Evolutionary conservation across 108 stramenopile genomes (phyloP), one percentile per base, ranked within the genome.

Genomic region (Skeletonema tropicum): DNA sequence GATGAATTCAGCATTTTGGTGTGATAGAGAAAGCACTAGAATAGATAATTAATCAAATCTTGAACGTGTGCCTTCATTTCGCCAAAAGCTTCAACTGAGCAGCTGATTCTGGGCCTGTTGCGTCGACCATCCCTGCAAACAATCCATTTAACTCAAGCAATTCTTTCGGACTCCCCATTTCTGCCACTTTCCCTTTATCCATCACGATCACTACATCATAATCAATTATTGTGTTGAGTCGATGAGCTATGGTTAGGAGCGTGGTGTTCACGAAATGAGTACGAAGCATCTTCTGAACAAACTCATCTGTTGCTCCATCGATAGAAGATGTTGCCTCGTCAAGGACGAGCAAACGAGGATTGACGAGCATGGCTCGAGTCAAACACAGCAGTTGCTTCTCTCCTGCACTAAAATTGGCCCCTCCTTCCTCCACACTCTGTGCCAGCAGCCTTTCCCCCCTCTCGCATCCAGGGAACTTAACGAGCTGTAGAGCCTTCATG

Each of bases 141-240:
- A 90, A 26, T 26, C 91, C 87, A 58, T 57, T 58, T 29, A 71
- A 15, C 11, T 42, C 21, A 19, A 99, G 83, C 29, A 99, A 80
- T 21, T 91, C 88, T 23, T 75, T 75, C 6, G 99, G 99, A 13
- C 90, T 58, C 2, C 89, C 98, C 26, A 86, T 87, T 71, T 98
- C 97, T 23, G 82, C 91, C 3, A 93, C 94, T 15, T 69, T 64
- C 7, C 98, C 98, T 23, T 86, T 71, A 31, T 92, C 91, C 90
- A 98, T 92, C 2, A 97, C 97, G 25, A 98, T 68, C 38, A 95
- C 83, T 2, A 86, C 76, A 73, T 98, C 98, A 71, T 94, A 97
- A 73, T 98, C 98, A 87, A 98, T 93, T 57, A 98, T 96, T 9
- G 98, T 98, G 74, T 94, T 87, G 21, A 94, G 64, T 13, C 97